A percentile compares a stretch with the other conserved stretches of the same genome.
Evolutionary conservation across 495 filamentous ascomycete species (phyloP).

Genomic region (Penicillium antarcticum): DNA sequence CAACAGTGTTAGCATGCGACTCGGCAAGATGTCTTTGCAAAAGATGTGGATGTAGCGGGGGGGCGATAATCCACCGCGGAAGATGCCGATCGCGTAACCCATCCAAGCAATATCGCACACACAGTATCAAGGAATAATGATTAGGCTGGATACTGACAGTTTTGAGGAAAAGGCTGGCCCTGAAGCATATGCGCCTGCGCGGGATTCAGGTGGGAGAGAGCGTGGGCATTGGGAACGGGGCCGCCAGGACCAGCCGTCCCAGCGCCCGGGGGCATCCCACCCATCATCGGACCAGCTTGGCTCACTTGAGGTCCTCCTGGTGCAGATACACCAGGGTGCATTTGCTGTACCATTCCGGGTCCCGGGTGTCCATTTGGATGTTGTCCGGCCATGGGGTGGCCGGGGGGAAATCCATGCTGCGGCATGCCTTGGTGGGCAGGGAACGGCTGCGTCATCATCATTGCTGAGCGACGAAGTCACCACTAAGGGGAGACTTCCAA

Average conservation of each 20-base stretch:
- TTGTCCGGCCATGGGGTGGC: constrained; percentile 73
- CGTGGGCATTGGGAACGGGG: constrained; percentile 69
- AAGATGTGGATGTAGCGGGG: not conserved
- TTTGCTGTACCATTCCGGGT: constrained; percentile 69
- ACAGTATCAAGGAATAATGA: not conserved
- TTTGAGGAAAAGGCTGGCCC: constrained; percentile 48
- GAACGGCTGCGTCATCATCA: constrained; percentile 68
- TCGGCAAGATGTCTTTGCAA: constrained; percentile 6
- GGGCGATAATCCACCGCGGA: not conserved
- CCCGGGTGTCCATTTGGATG: constrained; percentile 61
- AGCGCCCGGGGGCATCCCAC: constrained; percentile 71
- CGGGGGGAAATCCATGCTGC: constrained; percentile 70
- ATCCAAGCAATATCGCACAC: not conserved
- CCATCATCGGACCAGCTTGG: constrained; percentile 76
- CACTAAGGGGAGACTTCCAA: constrained; percentile 27
- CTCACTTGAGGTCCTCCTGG: constrained; percentile 75
- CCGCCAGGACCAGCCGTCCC: constrained; percentile 49
- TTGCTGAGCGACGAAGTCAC: constrained; percentile 55
- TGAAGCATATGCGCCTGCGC: constrained; percentile 62
- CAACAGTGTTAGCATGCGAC: constrained; percentile 12
- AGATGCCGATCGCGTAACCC: not conserved
- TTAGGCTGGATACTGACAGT: constrained; percentile 29
- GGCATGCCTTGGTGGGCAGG: constrained; percentile 71
- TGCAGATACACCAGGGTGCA: constrained; percentile 80
- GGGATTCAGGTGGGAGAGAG: constrained; percentile 74